phyloP scores from a whole-genome alignment of 257 asterid species.

The Buddleja alternifolia region DNA sequence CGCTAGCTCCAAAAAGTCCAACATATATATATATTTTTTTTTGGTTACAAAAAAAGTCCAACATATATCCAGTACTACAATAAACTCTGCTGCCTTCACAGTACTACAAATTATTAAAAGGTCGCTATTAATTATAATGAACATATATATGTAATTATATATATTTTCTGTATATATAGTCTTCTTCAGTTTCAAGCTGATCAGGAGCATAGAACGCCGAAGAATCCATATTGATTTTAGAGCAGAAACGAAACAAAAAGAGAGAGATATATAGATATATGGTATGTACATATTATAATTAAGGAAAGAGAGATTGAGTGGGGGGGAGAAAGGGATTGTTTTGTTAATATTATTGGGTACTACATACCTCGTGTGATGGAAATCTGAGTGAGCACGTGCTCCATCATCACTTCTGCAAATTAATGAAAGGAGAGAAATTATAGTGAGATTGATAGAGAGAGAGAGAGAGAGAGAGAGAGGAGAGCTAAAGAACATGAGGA shows the following conservation, averaged over 20 bases:
- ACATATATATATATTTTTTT: too few species aligned
- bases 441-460: conserved; percentile 1
- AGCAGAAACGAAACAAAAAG: conserved; percentile 23
- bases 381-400: conserved; percentile 53
- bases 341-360: conserved; percentile 32
- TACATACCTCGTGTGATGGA: conserved; percentile 37
- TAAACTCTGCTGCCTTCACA: too few species aligned
- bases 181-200: too few species aligned
- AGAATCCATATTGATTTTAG: neutral
- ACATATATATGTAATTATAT: too few species aligned
- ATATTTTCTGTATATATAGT: too few species aligned
- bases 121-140: neutral
- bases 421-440: neutral
- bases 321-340: conserved; percentile 42
- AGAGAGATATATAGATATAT: conserved; percentile 21
- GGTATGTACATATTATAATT: conserved; percentile 18
- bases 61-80: conserved; percentile 17
- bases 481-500: neutral
- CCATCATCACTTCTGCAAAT: conserved; percentile 48
- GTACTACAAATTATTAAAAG: conserved; percentile 10
- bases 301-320: conserved; percentile 42
- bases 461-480: neutral
- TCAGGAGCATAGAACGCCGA: too few species aligned
- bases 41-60: conserved; percentile 53
- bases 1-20: conserved; percentile 42